Percentiles rank a stretch among this genome's conserved stretches.
Conservation (phyloP, 2,329 filamentous ascomycete species). For the Clonostachys rosea region DNA sequence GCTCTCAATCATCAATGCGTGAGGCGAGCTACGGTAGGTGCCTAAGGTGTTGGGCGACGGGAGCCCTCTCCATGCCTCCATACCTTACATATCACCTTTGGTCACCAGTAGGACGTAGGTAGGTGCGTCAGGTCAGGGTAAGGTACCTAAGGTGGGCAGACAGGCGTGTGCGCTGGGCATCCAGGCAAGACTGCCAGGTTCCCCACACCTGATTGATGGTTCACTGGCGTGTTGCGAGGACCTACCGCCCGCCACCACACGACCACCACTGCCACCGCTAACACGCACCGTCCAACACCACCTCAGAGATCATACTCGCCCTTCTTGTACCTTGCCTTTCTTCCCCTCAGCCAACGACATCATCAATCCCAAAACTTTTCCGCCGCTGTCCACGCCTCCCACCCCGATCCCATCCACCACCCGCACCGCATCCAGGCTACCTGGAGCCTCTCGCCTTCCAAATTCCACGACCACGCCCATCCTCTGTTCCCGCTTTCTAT, state of each 20-base stretch:
- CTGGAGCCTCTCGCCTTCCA: too few species aligned
- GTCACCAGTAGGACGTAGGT: too few species aligned
- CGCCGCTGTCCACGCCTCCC: conserved; percentile 4
- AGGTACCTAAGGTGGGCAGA: too few species aligned
- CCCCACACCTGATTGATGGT: not conserved
- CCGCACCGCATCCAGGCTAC: not conserved
- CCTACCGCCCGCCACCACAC: not conserved
- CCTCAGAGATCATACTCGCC: not conserved
- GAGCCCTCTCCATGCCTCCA: too few species aligned
- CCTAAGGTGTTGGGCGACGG: too few species aligned
- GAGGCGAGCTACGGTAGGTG: too few species aligned
- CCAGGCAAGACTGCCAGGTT: not conserved
- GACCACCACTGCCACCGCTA: not conserved
- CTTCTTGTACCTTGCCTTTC: not conserved
- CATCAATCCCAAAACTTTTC: conserved; percentile 9
- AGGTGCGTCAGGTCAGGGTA: too few species aligned
- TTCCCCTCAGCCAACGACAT: conserved; percentile 13
- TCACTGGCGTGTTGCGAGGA: not conserved
- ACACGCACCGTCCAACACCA: not conserved
- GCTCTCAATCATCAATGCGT: too few species aligned
- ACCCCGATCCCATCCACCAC: not conserved
- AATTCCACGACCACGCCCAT: too few species aligned
- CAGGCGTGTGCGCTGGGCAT: too few species aligned
- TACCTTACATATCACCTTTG: too few species aligned
- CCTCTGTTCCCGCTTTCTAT: not conserved